Evolutionary conservation across 208 protist species (phyloP).

Genomic region (Trypanosomatidae sp.): DNA sequence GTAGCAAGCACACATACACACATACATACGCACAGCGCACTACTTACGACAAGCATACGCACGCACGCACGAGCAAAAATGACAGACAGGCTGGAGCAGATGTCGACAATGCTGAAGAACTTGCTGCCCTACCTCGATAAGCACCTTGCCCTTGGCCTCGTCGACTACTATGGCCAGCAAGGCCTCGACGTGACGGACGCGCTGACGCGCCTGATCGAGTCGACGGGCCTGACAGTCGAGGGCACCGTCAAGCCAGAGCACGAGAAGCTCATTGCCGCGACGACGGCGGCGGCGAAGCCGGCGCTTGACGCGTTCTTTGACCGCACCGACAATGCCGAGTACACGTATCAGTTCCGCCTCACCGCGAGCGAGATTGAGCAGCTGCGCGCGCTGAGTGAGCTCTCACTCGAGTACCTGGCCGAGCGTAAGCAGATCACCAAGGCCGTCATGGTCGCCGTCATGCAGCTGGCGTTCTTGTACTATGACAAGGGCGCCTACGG

Average conservation of each 20-base stretch:
- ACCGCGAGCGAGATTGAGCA: constrained; percentile 59
- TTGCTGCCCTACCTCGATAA: constrained; percentile 79
- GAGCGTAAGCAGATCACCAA: constrained; percentile 57
- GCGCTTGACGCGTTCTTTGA: constrained; percentile 78
- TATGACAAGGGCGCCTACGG: constrained; percentile 80
- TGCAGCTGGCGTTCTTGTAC: constrained; percentile 69
- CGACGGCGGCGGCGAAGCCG: constrained; percentile 31
- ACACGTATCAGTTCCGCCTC: constrained; percentile 71
- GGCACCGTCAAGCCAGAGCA: constrained; percentile 53
- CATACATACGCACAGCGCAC: neutral
- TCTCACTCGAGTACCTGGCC: constrained; percentile 50
- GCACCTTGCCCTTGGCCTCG: constrained; percentile 66
- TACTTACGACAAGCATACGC: neutral
- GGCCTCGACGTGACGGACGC: constrained; percentile 61
- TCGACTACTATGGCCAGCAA: constrained; percentile 60
- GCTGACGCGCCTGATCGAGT: constrained; percentile 38
- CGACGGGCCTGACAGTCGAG: constrained; percentile 54
- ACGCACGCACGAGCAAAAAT: neutral
- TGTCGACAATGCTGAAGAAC: constrained; percentile 51
- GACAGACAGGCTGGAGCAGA: no score
- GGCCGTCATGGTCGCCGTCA: constrained; percentile 50
- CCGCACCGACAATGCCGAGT: constrained; percentile 26
- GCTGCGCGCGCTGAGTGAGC: constrained; percentile 53
- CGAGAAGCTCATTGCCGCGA: constrained; percentile 41
- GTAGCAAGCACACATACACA: neutral